A percentile compares a stretch with the other conserved stretches of the same genome.
Evolutionary conservation across 2,329 filamentous ascomycete species (phyloP).

Genomic region (Fusarium cyanostomum): DNA sequence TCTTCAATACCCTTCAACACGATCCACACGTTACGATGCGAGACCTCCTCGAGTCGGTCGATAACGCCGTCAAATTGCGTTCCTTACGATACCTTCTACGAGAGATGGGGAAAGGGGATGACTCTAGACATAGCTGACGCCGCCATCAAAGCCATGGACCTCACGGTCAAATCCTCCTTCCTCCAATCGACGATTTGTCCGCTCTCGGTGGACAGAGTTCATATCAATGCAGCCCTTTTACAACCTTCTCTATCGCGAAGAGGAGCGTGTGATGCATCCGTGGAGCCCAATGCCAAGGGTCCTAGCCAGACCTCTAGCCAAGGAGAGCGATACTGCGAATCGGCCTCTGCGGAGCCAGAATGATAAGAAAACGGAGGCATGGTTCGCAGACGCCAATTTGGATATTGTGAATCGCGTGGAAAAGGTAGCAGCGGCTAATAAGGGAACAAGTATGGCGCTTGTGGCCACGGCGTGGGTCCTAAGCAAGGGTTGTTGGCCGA

Average conservation of each 20-base stretch:
- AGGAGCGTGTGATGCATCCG: constrained; percentile 55
- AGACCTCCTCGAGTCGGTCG: no score
- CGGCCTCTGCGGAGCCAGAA: constrained; percentile 29
- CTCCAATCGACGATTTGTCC: neutral
- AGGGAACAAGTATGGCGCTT: constrained; percentile 68
- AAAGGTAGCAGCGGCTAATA: constrained; percentile 65
- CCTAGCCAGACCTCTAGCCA: constrained; percentile 43
- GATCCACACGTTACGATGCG: no score
- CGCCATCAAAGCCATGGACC: no score
- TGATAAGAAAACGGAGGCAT: constrained; percentile 34
- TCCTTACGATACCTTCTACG: no score
- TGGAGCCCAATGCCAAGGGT: constrained; percentile 50
- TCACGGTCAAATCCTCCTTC: neutral
- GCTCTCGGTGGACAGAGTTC: constrained; percentile 59
- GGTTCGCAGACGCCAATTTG: constrained; percentile 43
- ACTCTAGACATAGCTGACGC: no score
- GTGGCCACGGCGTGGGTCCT: constrained; percentile 73
- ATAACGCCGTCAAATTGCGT: no score
- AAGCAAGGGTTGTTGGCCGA: constrained; percentile 64
- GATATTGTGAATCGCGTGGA: constrained; percentile 52
- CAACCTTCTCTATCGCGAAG: constrained; percentile 69
- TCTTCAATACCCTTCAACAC: no score
- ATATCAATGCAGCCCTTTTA: constrained; percentile 68
- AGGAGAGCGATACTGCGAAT: constrained; percentile 12
- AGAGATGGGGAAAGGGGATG: no score